Evolutionary conservation across 2,329 filamentous ascomycete species (phyloP), one percentile per base, ranked within the genome.

Genomic region (Fusarium pseudograminearum): DNA sequence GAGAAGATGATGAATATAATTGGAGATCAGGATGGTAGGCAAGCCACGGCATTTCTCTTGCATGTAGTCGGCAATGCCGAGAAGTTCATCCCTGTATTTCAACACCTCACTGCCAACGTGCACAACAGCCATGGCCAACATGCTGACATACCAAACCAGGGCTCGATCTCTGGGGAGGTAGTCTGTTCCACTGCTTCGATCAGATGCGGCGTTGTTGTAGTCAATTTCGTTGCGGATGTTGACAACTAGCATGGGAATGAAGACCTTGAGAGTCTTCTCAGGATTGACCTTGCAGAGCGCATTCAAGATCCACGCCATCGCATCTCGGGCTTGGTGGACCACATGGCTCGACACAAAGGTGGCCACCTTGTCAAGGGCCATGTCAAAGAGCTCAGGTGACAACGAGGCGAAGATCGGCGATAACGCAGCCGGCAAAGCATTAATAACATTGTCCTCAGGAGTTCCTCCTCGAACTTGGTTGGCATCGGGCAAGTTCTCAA

Each of bases 241-340:
- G 77, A 93, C 87, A 52, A 97, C 91, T 55, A 98, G 85, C 83
- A 97, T 93, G 2, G 96, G 96, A 33, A 99, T 86, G 57, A 99
- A 92, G 16, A 93, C 89, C 77, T 94, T 96, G 52, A 99, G 84
- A 1, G 96, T 94, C 82, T 98, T 98, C 77, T 95, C 90, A 0
- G 97, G 94, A 73, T 97, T 93, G 72, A 97, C 93, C 81, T 98
- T 98, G 85, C 96, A 97, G 26, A 99, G 85, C 1, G 93, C 93
- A 79, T 98, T 98, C 81, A 95, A 93, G 56, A 98, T 98, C 86
- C 97, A 99, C 2, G 97, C 96, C 92, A 99, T 98, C 10, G 96
- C 95, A 83, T 99, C 96, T 70, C 95, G 87, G 55, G 96, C 95
- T 80, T 98, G 96, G 74, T 99, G 94, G 20, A 99, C 95, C 50